Evolutionary conservation across 2,329 filamentous ascomycete species (phyloP), one percentile per base, ranked within the genome.

Genomic region (Diplodia seriata): DNA sequence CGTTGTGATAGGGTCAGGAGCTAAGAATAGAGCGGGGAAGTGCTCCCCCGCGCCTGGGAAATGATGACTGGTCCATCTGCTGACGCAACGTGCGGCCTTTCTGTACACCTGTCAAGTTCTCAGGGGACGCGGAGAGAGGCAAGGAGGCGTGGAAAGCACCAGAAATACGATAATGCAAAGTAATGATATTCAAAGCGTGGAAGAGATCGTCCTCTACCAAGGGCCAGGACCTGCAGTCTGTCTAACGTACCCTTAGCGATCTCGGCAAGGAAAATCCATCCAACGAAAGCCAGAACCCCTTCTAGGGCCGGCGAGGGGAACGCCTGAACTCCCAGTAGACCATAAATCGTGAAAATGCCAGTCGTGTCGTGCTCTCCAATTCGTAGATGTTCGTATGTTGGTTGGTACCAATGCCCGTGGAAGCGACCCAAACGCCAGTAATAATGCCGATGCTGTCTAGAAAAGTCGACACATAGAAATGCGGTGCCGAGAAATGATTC

Each of bases 11-110:
- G 31, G 29, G 18, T 14, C 31, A 23, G 53, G 20, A 29, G 43
- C 29, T 63, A 50, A 51, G 20, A 63, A 53, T 51, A 63, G 59
- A 63, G 59, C 59, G 59, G 47, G 59, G 47, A 63, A 38, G 29
- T 6, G 31, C 36, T 38, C 20, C 59, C 59, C 59, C 59, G 47
- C 59, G 59, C 59, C 26, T 36, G 59, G 29, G 59, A 63, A 53
- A 63, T 50, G 59, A 63, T 18, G 59, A 63, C 43, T 33, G 47
- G 43, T 33, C 14, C 15, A 20, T 12, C 12, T 33, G 59, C 40
- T 63, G 59, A 63, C 59, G 59, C 59, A 51, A 33, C 31, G 6
- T 47, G 26, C n/a, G 29, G 40, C 23, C 14, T 49, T 51, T 36
- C 23, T n/a, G 29, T 36, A 23, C 18, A 26, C 57, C 36, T 29